These are phyloP conservation scores for Emericellopsis terricola DNA, from an alignment of 495 filamentous ascomycete species.

Conservation along the genomic window DNA sequence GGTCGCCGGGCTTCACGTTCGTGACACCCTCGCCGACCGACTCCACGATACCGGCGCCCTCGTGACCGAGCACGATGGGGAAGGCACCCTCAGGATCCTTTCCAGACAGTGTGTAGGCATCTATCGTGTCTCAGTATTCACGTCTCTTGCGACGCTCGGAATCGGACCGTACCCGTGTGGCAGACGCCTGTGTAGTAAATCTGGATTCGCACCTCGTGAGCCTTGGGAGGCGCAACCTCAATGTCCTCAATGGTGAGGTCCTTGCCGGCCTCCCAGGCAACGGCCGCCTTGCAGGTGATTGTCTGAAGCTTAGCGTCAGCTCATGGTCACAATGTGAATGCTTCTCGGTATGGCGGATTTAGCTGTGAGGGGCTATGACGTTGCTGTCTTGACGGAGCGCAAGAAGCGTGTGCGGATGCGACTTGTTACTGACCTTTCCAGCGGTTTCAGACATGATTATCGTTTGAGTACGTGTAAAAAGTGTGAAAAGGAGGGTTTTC, in stretches of 20 bases:
- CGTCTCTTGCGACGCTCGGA: conserved; percentile 1
- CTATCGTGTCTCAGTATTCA: conserved; percentile 19
- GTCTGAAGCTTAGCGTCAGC: conserved; percentile 14
- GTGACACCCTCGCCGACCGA: conserved; percentile 93
- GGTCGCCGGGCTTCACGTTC: conserved; percentile 77
- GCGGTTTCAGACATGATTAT: conserved; percentile 24
- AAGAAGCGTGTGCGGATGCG: no score
- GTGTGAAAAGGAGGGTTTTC: background rate
- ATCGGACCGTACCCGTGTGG: conserved; percentile 61
- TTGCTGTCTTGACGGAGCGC: background rate
- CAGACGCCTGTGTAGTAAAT: conserved; percentile 96
- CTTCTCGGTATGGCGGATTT: background rate
- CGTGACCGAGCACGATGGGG: conserved; percentile 88
- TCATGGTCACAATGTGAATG: background rate
- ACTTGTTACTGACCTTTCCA: conserved; percentile 25
- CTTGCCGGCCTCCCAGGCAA: conserved; percentile 91
- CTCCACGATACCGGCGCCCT: conserved; percentile 94
- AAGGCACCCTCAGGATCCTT: conserved; percentile 98
- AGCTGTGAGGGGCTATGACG: background rate
- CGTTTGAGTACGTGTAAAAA: background rate
- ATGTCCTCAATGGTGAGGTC: conserved; percentile 78
- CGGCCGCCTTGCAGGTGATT: conserved; percentile 60
- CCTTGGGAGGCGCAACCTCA: conserved; percentile 80
- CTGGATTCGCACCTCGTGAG: conserved; percentile 90
- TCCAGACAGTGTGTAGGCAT: conserved; percentile 95